phyloP scores from a whole-genome alignment of 1,139 yeast species.

The Yamadazyma triangularis region DNA sequence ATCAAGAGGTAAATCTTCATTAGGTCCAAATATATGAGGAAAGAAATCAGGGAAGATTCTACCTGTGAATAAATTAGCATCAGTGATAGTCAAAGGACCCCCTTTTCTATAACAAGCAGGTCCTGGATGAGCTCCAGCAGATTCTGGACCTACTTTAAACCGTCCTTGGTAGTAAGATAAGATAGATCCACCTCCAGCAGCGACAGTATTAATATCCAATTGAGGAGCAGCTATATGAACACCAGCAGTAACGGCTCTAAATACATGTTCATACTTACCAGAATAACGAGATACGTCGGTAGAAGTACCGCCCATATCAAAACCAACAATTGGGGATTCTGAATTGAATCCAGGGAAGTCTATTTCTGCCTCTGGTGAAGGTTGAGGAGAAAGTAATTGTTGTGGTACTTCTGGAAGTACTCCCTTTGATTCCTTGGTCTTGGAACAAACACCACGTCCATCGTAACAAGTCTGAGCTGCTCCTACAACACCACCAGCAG shows the following conservation, averaged over 20 bases:
- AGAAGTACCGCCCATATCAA: slow-evolving; percentile 61
- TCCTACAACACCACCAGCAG: slow-evolving; percentile 61
- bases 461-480: slow-evolving; percentile 48
- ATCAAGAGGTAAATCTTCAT: slow-evolving; percentile 45
- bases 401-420: too few species aligned
- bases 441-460: too few species aligned
- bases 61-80: slow-evolving; percentile 49
- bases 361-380: too few species aligned
- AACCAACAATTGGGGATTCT: slow-evolving; percentile 44
- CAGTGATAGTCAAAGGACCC: slow-evolving; percentile 54
- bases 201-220: slow-evolving; percentile 53
- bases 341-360: too few species aligned
- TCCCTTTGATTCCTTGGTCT: too few species aligned
- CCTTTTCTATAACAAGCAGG: slow-evolving; percentile 56
- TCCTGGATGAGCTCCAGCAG: slow-evolving; percentile 56
- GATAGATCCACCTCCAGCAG: slow-evolving; percentile 58
- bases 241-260: slow-evolving; percentile 51
- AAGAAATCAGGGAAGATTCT: slow-evolving; percentile 45
- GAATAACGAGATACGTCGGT: slow-evolving; percentile 48
- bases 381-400: too few species aligned
- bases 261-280: slow-evolving; percentile 46
- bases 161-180: slow-evolving; percentile 45
- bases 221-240: slow-evolving; percentile 54
- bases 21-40: slow-evolving; percentile 51
- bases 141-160: slow-evolving; percentile 52